phyloP scores from a whole-genome alignment of 1,139 yeast genomes.

The Nakaseomyces glabratus region DNA sequence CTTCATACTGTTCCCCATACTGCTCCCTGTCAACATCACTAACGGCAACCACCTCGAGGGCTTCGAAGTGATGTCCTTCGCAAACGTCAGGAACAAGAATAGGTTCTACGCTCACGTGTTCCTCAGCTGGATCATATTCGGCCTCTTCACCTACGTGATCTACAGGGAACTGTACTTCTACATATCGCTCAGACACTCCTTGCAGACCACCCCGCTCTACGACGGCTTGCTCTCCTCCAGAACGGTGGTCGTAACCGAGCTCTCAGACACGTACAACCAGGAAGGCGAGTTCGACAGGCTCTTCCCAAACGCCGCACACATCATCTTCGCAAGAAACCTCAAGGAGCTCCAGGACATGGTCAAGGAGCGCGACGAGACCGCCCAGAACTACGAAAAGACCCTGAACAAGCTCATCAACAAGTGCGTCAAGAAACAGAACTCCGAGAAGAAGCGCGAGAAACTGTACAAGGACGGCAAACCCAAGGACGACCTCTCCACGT shows the following conservation, averaged over 20 bases:
- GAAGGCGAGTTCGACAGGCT: constrained; percentile 45
- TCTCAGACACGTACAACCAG: constrained; percentile 41
- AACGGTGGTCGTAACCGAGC: constrained; percentile 57
- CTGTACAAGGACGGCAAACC: constrained; percentile 27
- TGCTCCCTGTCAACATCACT: constrained; percentile 82
- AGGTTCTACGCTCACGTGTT: constrained; percentile 67
- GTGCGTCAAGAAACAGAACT: constrained; percentile 49
- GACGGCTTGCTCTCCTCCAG: constrained; percentile 59
- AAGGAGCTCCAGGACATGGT: constrained; percentile 44
- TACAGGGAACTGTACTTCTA: constrained; percentile 66
- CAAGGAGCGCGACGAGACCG: constrained; percentile 46
- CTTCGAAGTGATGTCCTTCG: constrained; percentile 50
- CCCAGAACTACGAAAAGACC: constrained; percentile 50
- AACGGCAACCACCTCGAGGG: constrained; percentile 53
- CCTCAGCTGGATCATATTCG: constrained; percentile 60
- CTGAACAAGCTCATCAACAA: constrained; percentile 47
- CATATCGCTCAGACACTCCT: constrained; percentile 54
- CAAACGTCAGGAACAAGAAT: constrained; percentile 53
- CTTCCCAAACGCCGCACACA: constrained; percentile 52
- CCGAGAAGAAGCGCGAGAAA: constrained; percentile 36
- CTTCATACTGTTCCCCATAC: constrained; percentile 60
- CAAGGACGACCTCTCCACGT: constrained; percentile 48
- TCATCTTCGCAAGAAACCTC: constrained; percentile 60
- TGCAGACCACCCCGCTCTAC: constrained; percentile 62
- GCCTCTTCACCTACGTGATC: constrained; percentile 48